Evolutionary conservation across 163 green algal genomes (phyloP).

Genomic region (Prototheca stagnorum): DNA sequence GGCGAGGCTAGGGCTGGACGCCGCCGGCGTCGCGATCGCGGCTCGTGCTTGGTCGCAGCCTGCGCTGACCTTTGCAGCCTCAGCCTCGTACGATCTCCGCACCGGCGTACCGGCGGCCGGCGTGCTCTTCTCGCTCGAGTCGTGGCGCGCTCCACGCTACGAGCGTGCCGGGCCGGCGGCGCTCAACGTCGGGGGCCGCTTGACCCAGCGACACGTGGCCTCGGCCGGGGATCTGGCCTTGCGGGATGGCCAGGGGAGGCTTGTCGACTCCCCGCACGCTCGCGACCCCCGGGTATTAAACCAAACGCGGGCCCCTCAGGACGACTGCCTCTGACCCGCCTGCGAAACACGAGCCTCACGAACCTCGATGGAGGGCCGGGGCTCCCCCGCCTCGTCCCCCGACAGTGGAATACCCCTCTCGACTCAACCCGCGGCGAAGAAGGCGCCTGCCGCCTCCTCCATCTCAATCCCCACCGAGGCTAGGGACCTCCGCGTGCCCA

Average conservation of each 20-base stretch:
- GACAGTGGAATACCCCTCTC: not conserved
- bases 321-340: not conserved
- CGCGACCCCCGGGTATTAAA: constrained; percentile 11
- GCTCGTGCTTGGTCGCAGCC: constrained; percentile 42
- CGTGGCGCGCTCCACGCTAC: constrained; percentile 26
- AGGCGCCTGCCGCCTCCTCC: too few species aligned
- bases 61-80: constrained; percentile 15
- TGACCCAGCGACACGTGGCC: constrained; percentile 36
- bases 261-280: constrained; percentile 17
- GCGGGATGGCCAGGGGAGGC: constrained; percentile 19
- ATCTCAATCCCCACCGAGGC: too few species aligned
- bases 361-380: too few species aligned
- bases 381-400: not conserved
- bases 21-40: constrained; percentile 9
- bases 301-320: not conserved
- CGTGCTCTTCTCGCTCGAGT: constrained; percentile 21
- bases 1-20: constrained; percentile 18
- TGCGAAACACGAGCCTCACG: too few species aligned
- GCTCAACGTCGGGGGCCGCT: constrained; percentile 10
- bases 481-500: too few species aligned
- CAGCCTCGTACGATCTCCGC: constrained; percentile 8
- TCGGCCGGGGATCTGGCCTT: constrained; percentile 29
- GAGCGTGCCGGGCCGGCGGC: constrained; percentile 18
- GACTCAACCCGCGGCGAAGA: too few species aligned
- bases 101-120: constrained; percentile 11